Percentiles rank a stretch among this genome's conserved stretches.
Conservation (phyloP, 306 rosid species). For the Pyrus betulifolia region DNA sequence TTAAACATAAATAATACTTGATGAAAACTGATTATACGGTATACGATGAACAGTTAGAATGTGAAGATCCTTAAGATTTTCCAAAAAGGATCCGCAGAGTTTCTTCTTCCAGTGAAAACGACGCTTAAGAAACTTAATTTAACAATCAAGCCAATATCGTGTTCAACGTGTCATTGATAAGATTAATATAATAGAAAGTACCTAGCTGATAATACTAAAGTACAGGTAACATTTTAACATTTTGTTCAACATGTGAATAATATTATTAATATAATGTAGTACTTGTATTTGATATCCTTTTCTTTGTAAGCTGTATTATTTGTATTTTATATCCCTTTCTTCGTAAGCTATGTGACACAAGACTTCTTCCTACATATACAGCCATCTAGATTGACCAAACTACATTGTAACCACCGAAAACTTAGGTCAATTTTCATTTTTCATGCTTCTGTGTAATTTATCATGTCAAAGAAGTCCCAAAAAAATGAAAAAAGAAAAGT, state of each 20-base stretch:
- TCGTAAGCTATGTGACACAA: background rate
- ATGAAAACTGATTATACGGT: too few relatives aligned
- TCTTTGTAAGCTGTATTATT: background rate
- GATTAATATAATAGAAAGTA: background rate
- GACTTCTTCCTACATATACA: background rate
- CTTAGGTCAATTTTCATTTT: too few relatives aligned
- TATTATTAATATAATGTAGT: too few relatives aligned
- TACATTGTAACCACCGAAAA: too few relatives aligned
- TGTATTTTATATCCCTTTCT: background rate
- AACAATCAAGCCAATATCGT: background rate
- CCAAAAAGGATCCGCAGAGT: too few relatives aligned
- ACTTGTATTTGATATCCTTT: too few relatives aligned
- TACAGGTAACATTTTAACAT: background rate
- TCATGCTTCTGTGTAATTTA: too few relatives aligned
- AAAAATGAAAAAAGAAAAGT: too few relatives aligned
- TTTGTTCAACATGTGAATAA: too few relatives aligned
- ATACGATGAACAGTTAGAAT: rapidly evolving
- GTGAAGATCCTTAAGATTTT: rapidly evolving
- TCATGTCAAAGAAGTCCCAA: too few relatives aligned
- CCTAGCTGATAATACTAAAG: background rate
- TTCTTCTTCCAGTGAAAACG: background rate
- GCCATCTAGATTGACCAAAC: background rate
- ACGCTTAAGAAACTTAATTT: background rate
- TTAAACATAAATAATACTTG: too few relatives aligned
- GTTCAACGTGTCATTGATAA: too few relatives aligned